Percentiles rank a stretch among this genome's conserved stretches.
These are phyloP conservation scores for Periconia sp. DNA, from an alignment of 2,329 filamentous ascomycete species.

Conservation along the genomic window DNA sequence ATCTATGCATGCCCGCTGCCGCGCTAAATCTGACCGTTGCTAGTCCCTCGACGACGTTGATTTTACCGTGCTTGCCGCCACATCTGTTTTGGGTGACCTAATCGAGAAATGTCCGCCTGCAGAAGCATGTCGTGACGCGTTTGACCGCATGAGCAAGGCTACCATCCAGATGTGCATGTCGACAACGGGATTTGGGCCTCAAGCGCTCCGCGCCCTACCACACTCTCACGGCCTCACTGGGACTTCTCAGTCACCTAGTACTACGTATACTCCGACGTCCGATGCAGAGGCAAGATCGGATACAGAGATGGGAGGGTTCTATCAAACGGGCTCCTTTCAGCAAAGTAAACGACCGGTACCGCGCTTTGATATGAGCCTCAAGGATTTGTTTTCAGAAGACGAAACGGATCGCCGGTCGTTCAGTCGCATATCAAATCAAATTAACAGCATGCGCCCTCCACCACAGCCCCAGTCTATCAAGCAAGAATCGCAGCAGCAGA, in stretches of 20 bases:
- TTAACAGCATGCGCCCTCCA: slow-evolving; percentile 39
- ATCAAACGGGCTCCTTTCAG: slow-evolving; percentile 24
- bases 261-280: slow-evolving; percentile 34
- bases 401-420: slow-evolving; percentile 48
- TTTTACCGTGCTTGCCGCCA: slow-evolving; percentile 91
- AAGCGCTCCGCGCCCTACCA: slow-evolving; percentile 34
- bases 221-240: slow-evolving; percentile 21
- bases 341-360: slow-evolving; percentile 54
- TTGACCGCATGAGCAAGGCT: slow-evolving; percentile 92
- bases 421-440: slow-evolving; percentile 43
- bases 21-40: slow-evolving; percentile 17
- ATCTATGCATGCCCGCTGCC: slow-evolving; percentile 10
- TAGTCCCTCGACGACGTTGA: slow-evolving; percentile 93
- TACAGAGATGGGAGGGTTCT: slow-evolving; percentile 40
- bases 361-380: slow-evolving; percentile 60
- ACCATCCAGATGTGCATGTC: slow-evolving; percentile 94
- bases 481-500: slow-evolving; percentile 26
- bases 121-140: slow-evolving; percentile 92
- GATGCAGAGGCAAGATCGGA: slow-evolving; percentile 41
- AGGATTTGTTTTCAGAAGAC: slow-evolving; percentile 46
- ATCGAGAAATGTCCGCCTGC: slow-evolving; percentile 95
- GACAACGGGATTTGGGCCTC: slow-evolving; percentile 76
- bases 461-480: slow-evolving; percentile 33
- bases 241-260: slow-evolving; percentile 28
- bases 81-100: slow-evolving; percentile 87